Conservation (phyloP, 352 stramenopile genomes). For the Pythium folliculosum region DNA sequence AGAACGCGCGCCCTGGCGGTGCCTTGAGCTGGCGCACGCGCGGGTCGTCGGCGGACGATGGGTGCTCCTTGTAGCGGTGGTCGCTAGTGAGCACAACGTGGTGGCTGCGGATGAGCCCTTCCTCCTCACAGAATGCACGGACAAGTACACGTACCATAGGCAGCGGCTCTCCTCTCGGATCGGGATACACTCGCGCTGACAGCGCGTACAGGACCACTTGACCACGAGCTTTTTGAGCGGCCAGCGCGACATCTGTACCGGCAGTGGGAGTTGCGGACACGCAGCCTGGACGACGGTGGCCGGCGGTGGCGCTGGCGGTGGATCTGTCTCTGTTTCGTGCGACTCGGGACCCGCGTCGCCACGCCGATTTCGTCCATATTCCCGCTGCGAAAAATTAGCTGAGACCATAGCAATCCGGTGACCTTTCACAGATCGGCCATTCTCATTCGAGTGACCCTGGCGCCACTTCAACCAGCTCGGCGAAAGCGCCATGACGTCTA, state of each 20-base stretch:
- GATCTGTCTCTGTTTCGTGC: not conserved
- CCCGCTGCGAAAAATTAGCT: not conserved
- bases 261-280: not conserved
- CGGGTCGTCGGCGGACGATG: conserved; percentile 34
- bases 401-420: not conserved
- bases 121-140: no score
- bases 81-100: conserved; percentile 34
- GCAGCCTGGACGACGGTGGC: not conserved
- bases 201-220: conserved; percentile 64
- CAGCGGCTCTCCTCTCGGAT: conserved; percentile 77
- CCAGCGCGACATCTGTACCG: not conserved
- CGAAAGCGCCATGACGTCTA: not conserved
- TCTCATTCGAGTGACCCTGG: conserved; percentile 8
- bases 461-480: not conserved
- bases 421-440: conserved; percentile 23
- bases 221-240: conserved; percentile 37
- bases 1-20: conserved; percentile 28
- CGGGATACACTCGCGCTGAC: conserved; percentile 74
- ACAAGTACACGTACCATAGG: conserved; percentile 44
- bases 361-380: no score
- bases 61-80: conserved; percentile 81
- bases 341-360: no score
- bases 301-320: not conserved
- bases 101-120: no score
- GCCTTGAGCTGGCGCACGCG: conserved; percentile 36